Evolutionary conservation across 441 rosid genomes (phyloP).

Genomic region (Populus tomentosa): DNA sequence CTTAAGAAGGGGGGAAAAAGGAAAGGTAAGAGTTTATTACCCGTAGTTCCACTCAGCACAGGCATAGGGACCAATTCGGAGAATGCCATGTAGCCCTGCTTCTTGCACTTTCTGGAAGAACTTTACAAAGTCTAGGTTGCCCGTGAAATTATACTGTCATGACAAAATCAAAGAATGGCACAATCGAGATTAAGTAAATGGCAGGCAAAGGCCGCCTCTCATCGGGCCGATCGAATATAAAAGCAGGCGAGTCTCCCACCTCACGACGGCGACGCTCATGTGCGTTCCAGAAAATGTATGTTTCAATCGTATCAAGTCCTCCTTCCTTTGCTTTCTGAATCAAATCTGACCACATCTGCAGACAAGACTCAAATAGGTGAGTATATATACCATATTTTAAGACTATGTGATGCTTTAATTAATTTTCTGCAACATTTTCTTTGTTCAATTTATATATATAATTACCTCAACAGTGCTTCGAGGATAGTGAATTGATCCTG

Average conservation of each 20-base stretch:
- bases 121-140: slow-evolving; percentile 53
- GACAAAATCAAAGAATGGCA: neutral
- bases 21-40: slow-evolving; percentile 17
- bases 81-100: slow-evolving; percentile 57
- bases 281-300: slow-evolving; percentile 71
- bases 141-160: slow-evolving; percentile 54
- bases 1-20: neutral
- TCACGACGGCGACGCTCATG: slow-evolving; percentile 69
- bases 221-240: too few relatives aligned
- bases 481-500: slow-evolving; percentile 31
- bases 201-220: neutral
- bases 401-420: too few relatives aligned
- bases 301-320: slow-evolving; percentile 69
- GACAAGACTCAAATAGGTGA: neutral
- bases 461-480: slow-evolving; percentile 41
- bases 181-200: too few relatives aligned
- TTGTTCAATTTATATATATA: neutral
- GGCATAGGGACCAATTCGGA: slow-evolving; percentile 77
- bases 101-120: slow-evolving; percentile 49
- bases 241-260: slow-evolving; percentile 20
- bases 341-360: slow-evolving; percentile 71
- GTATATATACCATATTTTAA: neutral
- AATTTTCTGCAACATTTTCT: neutral
- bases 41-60: slow-evolving; percentile 88
- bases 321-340: slow-evolving; percentile 67